Conservation (phyloP, 1,139 yeast genomes). For the Blastobotrys capitulatus region DNA sequence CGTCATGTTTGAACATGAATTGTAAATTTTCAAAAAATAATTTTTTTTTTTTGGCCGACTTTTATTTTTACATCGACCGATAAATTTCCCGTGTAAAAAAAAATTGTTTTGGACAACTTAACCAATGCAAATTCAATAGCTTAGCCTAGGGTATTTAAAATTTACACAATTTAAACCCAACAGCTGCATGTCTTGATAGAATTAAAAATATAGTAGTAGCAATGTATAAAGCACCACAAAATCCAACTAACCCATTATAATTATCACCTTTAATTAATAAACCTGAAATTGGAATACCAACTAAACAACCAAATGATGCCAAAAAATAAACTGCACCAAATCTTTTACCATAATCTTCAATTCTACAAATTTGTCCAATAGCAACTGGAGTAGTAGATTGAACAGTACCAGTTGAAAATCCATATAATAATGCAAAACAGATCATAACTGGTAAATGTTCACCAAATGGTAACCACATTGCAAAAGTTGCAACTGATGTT, state of each 20-base stretch:
- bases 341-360: slow-evolving; percentile 45
- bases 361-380: slow-evolving; percentile 45
- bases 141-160: no score
- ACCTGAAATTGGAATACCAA: slow-evolving; percentile 49
- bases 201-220: slow-evolving; percentile 30
- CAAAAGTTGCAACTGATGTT: slow-evolving; percentile 38
- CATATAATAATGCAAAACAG: slow-evolving; percentile 45
- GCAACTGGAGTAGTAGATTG: slow-evolving; percentile 47
- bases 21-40: no score
- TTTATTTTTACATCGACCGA: no score
- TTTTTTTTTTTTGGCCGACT: no score
- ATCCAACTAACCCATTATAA: slow-evolving; percentile 37
- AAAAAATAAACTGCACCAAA: slow-evolving; percentile 45
- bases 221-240: slow-evolving; percentile 36
- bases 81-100: no score
- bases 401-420: slow-evolving; percentile 49
- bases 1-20: neutral
- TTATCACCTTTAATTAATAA: slow-evolving; percentile 39
- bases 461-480: slow-evolving; percentile 55
- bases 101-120: no score
- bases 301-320: slow-evolving; percentile 41
- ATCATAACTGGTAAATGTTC: slow-evolving; percentile 35
- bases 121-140: no score
- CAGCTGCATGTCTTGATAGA: slow-evolving; percentile 35
- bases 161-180: slow-evolving; percentile 29